A percentile compares a stretch with the other conserved stretches of the same genome.
phyloP scores from a whole-genome alignment of 2,329 filamentous ascomycete genomes.

The Harringtonia lauricola region DNA sequence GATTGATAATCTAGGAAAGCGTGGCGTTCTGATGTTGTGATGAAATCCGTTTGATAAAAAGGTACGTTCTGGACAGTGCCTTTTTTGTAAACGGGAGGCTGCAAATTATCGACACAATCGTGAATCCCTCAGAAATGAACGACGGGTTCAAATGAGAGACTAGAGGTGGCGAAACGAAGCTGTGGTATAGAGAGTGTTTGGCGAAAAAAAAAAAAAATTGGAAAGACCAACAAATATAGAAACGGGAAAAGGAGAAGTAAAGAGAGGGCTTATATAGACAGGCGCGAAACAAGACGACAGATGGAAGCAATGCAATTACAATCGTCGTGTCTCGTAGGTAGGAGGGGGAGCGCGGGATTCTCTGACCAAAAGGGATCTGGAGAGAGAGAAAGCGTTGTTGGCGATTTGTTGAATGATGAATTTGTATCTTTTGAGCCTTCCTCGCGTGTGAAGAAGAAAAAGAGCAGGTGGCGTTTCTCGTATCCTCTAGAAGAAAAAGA shows the following conservation, averaged over 20 bases:
- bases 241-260: not conserved
- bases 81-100: not conserved
- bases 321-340: not conserved
- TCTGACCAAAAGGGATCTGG: not conserved
- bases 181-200: not conserved
- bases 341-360: not conserved
- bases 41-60: not conserved
- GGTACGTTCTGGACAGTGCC: not conserved
- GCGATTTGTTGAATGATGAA: not conserved
- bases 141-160: slow-evolving; percentile 9
- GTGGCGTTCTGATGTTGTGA: not conserved
- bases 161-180: slow-evolving; percentile 3
- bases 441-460: slow-evolving; percentile 9
- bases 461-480: slow-evolving; percentile 20
- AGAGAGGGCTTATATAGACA: not conserved
- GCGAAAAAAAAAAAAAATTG: not conserved
- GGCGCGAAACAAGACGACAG: not conserved
- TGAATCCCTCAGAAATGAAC: slow-evolving; percentile 11
- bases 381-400: not conserved
- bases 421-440: slow-evolving; percentile 1
- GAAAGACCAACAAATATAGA: not conserved
- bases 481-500: slow-evolving; percentile 30
- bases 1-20: not conserved
- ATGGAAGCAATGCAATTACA: not conserved
- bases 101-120: slow-evolving; percentile 7